Evolutionary conservation across 2,329 filamentous ascomycete species (phyloP).

Genomic region (Pseudopyricularia cyperi): DNA sequence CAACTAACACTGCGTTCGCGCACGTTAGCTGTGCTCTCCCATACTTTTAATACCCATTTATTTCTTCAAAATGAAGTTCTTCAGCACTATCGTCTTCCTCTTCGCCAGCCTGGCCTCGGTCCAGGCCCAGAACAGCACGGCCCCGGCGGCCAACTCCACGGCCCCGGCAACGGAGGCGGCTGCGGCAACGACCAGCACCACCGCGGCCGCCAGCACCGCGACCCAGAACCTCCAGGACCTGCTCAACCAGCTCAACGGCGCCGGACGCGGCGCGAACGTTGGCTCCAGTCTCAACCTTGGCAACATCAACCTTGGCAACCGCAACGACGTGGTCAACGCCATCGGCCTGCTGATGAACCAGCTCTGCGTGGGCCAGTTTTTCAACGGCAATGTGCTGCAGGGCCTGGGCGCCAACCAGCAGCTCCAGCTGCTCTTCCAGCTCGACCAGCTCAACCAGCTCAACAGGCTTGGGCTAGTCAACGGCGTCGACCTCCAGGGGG

Average conservation of each 20-base stretch:
- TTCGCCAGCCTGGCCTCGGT: conserved; percentile 16
- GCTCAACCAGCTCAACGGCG: conserved; percentile 1
- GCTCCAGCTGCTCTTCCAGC: conserved; percentile 17
- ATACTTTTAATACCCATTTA: background rate
- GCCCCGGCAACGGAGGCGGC: conserved; percentile 2
- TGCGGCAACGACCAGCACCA: background rate
- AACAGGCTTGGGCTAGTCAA: conserved; percentile 15
- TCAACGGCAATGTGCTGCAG: conserved; percentile 11
- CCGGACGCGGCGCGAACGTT: conserved; percentile 4
- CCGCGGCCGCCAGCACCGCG: conserved; percentile 1
- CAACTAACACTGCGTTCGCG: background rate
- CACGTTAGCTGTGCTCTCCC: background rate
- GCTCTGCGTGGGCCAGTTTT: conserved; percentile 14
- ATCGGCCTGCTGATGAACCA: conserved; percentile 15
- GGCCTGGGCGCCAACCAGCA: conserved; percentile 12
- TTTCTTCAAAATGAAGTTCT: conserved; percentile 12
- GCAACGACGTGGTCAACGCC: conserved; percentile 14
- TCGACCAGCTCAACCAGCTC: conserved; percentile 18
- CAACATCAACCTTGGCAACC: conserved; percentile 15
- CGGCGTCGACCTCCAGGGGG: conserved; percentile 12
- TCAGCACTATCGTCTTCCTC: conserved; percentile 10
- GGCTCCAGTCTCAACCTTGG: conserved; percentile 12
- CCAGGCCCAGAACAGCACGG: conserved; percentile 1
- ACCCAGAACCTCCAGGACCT: conserved; percentile 5
- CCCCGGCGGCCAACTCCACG: conserved; percentile 1